Base-by-base conservation (phyloP, 1,284 basidiomycete genomes). In the Pseudozyma tsukubaensis region DNA sequence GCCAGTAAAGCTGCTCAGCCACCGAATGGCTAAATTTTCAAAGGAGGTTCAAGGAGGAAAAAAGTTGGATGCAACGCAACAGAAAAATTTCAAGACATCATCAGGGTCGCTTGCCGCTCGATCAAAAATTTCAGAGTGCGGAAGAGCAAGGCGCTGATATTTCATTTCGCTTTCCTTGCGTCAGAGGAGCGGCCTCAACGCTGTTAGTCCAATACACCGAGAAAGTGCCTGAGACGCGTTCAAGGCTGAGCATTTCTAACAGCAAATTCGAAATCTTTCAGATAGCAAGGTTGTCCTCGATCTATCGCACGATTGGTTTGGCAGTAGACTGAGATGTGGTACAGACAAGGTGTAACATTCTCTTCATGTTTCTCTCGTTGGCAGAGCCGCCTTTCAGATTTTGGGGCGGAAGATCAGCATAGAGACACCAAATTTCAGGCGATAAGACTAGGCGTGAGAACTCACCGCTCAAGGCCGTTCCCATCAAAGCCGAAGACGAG, bases 401-500 rank as follows among this genome's bases (percentile, higher is more conserved):
- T 66, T 56, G 49, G 64, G 58, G 53, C 49, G 19, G 21, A 50
- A n/a, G n/a, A n/a, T n/a, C 19, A 50, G 1, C 6, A 18, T 14
- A 18, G n/a, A 48, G 45, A 32, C 29, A 16, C 12, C 13, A 48
- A 34, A 4, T 9, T 39, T 39, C 9, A 16, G 37, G 16, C 37
- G 37, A 39, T n/a, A n/a, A n/a, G n/a, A 16, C 37, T 8, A 34
- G 12, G 29, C 24, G 34, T 32, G 45, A 48, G 29, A 48, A 14
- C 6, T 4, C 13, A 2, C 13, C 10, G 18, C 10, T 37, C 35
- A 37, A 45, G 21, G 39, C 24, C 37, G 7, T 18, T 36, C 50
- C 59, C 52, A 62, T 62, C 59, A 62, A 55, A 62, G 59, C 52
- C 59, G 52, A 62, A 32, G 29, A 29, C 11, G 13, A 29, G 19